Evolutionary conservation across 805 yeast species (phyloP).

Genomic region (Cyberlindnera amylophila): DNA sequence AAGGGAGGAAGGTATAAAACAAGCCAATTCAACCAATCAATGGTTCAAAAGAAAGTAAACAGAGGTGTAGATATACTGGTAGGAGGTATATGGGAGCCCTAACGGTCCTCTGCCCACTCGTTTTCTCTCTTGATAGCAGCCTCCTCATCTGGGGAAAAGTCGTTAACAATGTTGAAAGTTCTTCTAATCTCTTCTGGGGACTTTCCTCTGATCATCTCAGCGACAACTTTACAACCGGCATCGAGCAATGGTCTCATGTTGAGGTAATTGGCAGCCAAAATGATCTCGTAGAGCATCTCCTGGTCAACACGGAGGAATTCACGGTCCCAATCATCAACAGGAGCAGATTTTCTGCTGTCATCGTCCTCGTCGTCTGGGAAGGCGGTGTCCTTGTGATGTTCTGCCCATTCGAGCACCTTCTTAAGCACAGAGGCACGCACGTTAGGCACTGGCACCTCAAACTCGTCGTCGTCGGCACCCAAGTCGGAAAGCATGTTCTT

Average conservation of each 20-base stretch:
- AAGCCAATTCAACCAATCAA: too few species aligned
- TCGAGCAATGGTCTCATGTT: constrained; percentile 72
- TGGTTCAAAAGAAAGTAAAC: too few species aligned
- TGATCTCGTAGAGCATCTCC: constrained; percentile 79
- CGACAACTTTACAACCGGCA: constrained; percentile 78
- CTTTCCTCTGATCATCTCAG: constrained; percentile 79
- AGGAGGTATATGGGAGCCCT: too few species aligned
- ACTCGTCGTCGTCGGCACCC: constrained; percentile 59
- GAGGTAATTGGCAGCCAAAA: constrained; percentile 75
- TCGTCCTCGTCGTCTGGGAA: constrained; percentile 81
- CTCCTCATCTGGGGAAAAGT: constrained; percentile 83
- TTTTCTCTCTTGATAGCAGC: constrained; percentile 84
- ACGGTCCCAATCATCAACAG: constrained; percentile 94
- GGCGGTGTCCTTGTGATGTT: constrained; percentile 79
- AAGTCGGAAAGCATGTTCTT: constrained; percentile 83
- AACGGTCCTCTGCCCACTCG: constrained; percentile 90
- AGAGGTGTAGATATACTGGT: too few species aligned
- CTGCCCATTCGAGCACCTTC: constrained; percentile 95
- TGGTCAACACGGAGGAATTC: constrained; percentile 92
- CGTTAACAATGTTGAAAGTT: constrained; percentile 76
- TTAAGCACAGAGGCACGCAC: constrained; percentile 83
- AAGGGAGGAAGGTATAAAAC: too few species aligned
- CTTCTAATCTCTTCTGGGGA: constrained; percentile 78
- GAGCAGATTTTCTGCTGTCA: constrained; percentile 82
- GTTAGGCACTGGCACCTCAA: constrained; percentile 85